These are phyloP conservation scores for Akebia trifoliata DNA, from an alignment of 164 flowering plant genomes.

Conservation along the genomic window DNA sequence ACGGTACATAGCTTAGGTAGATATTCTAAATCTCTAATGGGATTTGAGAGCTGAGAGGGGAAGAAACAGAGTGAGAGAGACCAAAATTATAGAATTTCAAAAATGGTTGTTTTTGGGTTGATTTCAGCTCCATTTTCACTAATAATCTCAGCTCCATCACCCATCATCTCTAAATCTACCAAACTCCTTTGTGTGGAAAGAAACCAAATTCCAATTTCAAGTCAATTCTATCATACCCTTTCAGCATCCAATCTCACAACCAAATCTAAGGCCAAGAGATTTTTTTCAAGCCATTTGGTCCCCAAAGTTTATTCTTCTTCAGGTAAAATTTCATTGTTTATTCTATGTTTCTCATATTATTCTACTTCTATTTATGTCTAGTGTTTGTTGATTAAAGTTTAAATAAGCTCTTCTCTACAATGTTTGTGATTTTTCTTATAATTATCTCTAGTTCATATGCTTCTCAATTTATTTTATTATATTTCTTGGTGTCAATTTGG, in stretches of 20 bases:
- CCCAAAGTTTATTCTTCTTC: slow-evolving; percentile 35
- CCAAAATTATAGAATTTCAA: background rate
- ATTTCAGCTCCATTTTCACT: slow-evolving; percentile 14
- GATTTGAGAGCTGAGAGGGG: too few relatives aligned
- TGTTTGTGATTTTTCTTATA: background rate
- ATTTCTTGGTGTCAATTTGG: background rate
- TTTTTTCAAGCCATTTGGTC: slow-evolving; percentile 17
- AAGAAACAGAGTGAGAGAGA: too few relatives aligned
- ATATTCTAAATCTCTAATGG: too few relatives aligned
- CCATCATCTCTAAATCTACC: slow-evolving; percentile 9
- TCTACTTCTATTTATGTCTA: background rate
- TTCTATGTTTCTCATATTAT: background rate
- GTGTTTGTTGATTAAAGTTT: background rate
- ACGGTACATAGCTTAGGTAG: too few relatives aligned
- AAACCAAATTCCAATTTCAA: slow-evolving; percentile 3
- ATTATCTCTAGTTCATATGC: too few relatives aligned
- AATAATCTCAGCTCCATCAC: slow-evolving; percentile 16
- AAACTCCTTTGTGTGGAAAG: background rate
- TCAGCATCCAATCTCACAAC: slow-evolving; percentile 4
- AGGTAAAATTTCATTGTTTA: slow-evolving; percentile 17
- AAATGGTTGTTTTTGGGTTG: slow-evolving; percentile 25
- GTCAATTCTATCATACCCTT: background rate
- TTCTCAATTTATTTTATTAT: background rate
- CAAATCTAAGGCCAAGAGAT: slow-evolving; percentile 7
- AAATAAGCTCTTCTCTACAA: background rate